Conservation (phyloP, 352 stramenopile genomes). For the Globisporangium spinosum region DNA sequence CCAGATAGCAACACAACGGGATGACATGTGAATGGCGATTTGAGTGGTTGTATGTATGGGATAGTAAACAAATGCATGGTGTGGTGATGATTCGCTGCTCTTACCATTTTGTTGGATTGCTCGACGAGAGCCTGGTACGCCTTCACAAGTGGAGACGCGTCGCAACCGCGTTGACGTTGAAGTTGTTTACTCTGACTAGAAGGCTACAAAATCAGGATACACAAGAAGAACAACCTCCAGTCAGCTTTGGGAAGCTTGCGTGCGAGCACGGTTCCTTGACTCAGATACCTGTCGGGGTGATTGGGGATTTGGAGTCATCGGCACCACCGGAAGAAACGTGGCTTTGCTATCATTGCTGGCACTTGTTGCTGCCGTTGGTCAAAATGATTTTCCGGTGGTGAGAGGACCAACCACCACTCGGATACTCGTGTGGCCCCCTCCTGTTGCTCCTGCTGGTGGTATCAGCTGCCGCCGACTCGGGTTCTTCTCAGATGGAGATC, state of each 20-base stretch:
- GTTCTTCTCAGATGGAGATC: background rate
- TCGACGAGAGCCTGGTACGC: constrained; percentile 53
- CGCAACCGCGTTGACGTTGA: constrained; percentile 10
- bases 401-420: background rate
- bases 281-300: constrained; percentile 6
- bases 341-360: background rate
- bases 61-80: background rate
- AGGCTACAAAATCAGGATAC: background rate
- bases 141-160: constrained; percentile 38
- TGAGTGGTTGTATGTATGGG: background rate
- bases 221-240: background rate
- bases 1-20: background rate
- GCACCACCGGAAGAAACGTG: constrained; percentile 14
- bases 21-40: background rate
- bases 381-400: background rate
- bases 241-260: background rate
- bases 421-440: background rate
- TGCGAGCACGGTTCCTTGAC: too few relatives aligned
- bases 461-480: background rate
- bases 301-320: background rate
- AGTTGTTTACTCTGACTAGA: background rate
- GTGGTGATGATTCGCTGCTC: background rate
- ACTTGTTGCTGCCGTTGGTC: background rate
- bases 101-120: constrained; percentile 47
- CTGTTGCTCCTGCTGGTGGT: background rate